Percentiles rank a stretch among this genome's conserved stretches.
Evolutionary conservation across 495 filamentous ascomycete species (phyloP).

Genomic region (Sabuloglossum arenarium): DNA sequence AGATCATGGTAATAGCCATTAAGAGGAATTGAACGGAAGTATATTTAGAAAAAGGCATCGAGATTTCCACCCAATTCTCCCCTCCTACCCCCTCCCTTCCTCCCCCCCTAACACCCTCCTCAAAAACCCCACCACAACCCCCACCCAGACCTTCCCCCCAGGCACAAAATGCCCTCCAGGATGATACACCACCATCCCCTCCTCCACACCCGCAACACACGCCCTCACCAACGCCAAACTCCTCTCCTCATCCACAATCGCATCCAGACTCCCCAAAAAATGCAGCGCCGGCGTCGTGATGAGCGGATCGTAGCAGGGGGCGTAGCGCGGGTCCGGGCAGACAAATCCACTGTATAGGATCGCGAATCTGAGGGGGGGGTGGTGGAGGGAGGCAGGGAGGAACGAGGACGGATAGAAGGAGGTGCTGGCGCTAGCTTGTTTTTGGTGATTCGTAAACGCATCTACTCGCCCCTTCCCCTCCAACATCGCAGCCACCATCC

Average conservation of each 20-base stretch:
- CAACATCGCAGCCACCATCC: constrained; percentile 42
- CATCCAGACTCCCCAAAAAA: constrained; percentile 69
- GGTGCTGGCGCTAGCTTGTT: constrained; percentile 24
- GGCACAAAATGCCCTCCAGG: constrained; percentile 91
- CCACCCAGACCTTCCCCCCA: constrained; percentile 54
- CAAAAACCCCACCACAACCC: constrained; percentile 57
- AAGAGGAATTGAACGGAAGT: no score
- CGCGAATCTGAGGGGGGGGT: constrained; percentile 52
- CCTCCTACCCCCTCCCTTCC: not conserved
- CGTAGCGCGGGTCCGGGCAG: constrained; percentile 36
- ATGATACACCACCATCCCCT: constrained; percentile 49
- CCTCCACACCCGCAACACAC: constrained; percentile 38
- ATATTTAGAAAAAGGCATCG: no score
- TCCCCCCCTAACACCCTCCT: not conserved
- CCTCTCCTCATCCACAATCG: constrained; percentile 62
- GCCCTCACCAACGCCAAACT: constrained; percentile 42
- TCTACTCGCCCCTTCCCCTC: constrained; percentile 29
- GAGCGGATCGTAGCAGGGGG: constrained; percentile 51
- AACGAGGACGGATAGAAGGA: no score
- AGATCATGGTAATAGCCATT: no score
- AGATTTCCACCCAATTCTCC: no score
- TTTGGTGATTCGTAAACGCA: constrained; percentile 20
- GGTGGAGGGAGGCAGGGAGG: no score
- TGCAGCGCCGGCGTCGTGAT: constrained; percentile 63
- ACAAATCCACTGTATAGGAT: constrained; percentile 64